Conservation (phyloP, 805 yeast species). For the Candida taoyuanica region DNA sequence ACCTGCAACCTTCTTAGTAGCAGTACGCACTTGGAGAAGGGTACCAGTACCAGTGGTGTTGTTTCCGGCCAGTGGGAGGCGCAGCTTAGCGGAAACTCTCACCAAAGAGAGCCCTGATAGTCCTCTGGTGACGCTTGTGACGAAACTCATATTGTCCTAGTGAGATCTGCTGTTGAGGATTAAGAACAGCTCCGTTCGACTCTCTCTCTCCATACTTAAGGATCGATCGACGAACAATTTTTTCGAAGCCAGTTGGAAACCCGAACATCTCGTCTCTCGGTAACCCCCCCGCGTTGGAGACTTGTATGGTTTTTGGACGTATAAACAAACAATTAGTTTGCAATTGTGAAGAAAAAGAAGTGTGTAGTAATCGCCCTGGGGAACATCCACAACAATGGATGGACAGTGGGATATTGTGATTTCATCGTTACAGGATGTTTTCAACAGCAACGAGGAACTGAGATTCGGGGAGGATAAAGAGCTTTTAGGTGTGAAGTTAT, state of each 20-base stretch:
- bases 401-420: constrained; percentile 67
- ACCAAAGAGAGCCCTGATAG: constrained; percentile 16
- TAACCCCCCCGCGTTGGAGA: too few relatives aligned
- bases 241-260: constrained; percentile 2
- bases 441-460: constrained; percentile 53
- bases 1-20: constrained; percentile 92
- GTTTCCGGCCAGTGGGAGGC: constrained; percentile 8
- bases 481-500: constrained; percentile 28
- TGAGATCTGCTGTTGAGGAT: too few relatives aligned
- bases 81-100: constrained; percentile 2
- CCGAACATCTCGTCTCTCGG: too few relatives aligned
- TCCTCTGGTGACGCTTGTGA: constrained; percentile 15
- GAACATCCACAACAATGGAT: constrained; percentile 34
- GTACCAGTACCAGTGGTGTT: constrained; percentile 11
- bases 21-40: constrained; percentile 59
- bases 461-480: constrained; percentile 40
- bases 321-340: neutral
- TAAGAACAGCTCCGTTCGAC: too few relatives aligned
- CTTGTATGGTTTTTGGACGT: too few relatives aligned
- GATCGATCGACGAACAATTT: constrained; percentile 6
- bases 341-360: too few relatives aligned
- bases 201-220: neutral
- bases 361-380: too few relatives aligned
- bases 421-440: constrained; percentile 63
- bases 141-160: constrained; percentile 17